Conservation (phyloP, 345 rosid genomes). For the Syzygium grande region DNA sequence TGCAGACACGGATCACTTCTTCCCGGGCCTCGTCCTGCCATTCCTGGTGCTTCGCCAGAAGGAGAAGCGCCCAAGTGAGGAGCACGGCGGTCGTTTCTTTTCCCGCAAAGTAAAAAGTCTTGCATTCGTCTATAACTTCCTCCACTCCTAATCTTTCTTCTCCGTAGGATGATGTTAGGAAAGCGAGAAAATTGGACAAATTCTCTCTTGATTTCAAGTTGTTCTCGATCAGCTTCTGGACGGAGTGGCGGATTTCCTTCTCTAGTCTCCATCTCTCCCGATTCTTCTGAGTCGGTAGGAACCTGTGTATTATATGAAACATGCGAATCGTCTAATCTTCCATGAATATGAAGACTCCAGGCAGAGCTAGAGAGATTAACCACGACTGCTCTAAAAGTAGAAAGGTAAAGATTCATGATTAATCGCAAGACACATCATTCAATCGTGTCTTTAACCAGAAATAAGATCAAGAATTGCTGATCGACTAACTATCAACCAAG, state of each 20-base stretch:
- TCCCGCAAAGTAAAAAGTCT: constrained; percentile 83
- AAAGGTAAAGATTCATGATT: background rate
- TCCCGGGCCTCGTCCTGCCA: constrained; percentile 80
- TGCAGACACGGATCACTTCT: constrained; percentile 45
- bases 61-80: constrained; percentile 59
- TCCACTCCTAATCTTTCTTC: constrained; percentile 53
- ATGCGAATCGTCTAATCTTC: background rate
- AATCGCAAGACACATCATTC: background rate
- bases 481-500: no score
- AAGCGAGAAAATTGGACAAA: constrained; percentile 41
- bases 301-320: constrained; percentile 20
- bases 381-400: background rate
- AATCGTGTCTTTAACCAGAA: background rate
- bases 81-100: constrained; percentile 73
- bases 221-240: constrained; percentile 34
- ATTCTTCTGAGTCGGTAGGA: constrained; percentile 68
- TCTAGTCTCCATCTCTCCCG: constrained; percentile 62
- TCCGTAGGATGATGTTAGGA: constrained; percentile 40
- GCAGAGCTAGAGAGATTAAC: background rate
- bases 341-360: background rate
- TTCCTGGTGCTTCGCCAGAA: constrained; percentile 61
- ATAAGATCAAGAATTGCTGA: background rate
- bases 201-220: constrained; percentile 21
- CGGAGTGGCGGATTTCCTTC: constrained; percentile 47
- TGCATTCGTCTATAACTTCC: constrained; percentile 79